Conservation (phyloP, 345 rosid species). For the Melaleuca quinquenervia region DNA sequence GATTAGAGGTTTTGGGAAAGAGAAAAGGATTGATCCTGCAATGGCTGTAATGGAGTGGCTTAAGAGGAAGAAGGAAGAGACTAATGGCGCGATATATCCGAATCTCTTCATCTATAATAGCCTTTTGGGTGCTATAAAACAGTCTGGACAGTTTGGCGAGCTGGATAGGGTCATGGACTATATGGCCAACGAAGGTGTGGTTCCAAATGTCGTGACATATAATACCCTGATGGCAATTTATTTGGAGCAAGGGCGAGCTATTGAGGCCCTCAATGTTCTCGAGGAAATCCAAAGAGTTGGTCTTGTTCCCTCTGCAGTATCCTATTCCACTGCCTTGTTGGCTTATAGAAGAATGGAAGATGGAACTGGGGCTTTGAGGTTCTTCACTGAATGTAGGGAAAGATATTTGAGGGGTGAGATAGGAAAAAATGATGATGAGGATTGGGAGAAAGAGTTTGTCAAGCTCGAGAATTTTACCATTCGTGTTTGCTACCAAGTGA, state of each 20-base stretch:
- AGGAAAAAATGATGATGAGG: conserved; percentile 21
- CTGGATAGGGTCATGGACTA: conserved; percentile 47
- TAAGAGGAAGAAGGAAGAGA: conserved; percentile 57
- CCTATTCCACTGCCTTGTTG: conserved; percentile 73
- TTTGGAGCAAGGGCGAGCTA: conserved; percentile 39
- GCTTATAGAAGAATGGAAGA: conserved; percentile 77
- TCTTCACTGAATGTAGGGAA: conserved; percentile 52
- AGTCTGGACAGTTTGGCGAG: conserved; percentile 28
- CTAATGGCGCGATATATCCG: conserved; percentile 41
- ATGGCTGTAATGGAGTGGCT: conserved; percentile 81
- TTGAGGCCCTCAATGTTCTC: conserved; percentile 54
- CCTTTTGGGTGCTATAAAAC: conserved; percentile 66
- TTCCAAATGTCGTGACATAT: conserved; percentile 63
- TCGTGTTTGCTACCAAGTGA: conserved; percentile 73
- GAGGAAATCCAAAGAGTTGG: conserved; percentile 51
- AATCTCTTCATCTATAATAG: conserved; percentile 68
- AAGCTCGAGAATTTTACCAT: conserved; percentile 56
- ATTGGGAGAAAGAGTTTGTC: conserved; percentile 56
- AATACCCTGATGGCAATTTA: conserved; percentile 67
- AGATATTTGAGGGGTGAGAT: conserved; percentile 47
- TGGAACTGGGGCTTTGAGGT: conserved; percentile 64
- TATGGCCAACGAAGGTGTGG: conserved; percentile 57
- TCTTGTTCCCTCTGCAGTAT: conserved; percentile 49
- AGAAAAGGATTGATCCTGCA: conserved; percentile 46
- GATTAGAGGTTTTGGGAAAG: conserved; percentile 67